Evolutionary conservation across 345 rosid genomes (phyloP), one percentile per base, ranked within the genome.

Genomic region (Toxicodendron radicans): DNA sequence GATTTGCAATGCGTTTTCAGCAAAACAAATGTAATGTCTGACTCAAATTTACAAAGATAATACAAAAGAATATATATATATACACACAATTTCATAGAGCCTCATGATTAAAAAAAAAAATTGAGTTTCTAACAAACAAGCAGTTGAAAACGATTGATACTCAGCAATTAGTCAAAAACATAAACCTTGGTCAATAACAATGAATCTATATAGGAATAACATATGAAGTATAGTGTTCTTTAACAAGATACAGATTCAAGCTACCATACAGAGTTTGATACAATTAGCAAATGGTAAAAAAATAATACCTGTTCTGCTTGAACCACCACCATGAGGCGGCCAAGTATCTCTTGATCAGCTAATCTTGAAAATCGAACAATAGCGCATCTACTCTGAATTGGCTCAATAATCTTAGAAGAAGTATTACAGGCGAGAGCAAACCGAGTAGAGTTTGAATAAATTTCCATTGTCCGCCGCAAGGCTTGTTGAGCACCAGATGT

Each of bases 401-500:
- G 97, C 82, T 93, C 99, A 63, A 93, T 95, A 66, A 93, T 83
- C 84, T 93, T 95, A 35, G 97, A 86, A 32, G 97, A 91, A 0
- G 87, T 84, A 71, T 93, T 95, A 80, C 99, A 93, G 24, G 99
- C 99, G 73, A 95, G 98, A 67, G 99, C 97, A 87, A 95, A 95
- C 43, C 98, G 93, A 3, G 98, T 95, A 13, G 99, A 85, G 74
- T 88, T 91, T 66, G 99, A 93, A 75, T 91, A 91, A 74, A 93
- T 93, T 84, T 95, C 99, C 89, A 95, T 95, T 17, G 98, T 93
- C 53, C 97, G 85, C 90, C 98, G 90, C 79, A 95, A 81, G 7
- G 98, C 98, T 88, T 95, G 99, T 70, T 93, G 97, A 53, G 99
- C 97, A 82, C 97, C 99, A 75, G 98, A 87, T 73, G 99, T 95